Base-by-base conservation (phyloP, 2,329 filamentous ascomycete species). In the Ceratocystis eucalypticola region DNA sequence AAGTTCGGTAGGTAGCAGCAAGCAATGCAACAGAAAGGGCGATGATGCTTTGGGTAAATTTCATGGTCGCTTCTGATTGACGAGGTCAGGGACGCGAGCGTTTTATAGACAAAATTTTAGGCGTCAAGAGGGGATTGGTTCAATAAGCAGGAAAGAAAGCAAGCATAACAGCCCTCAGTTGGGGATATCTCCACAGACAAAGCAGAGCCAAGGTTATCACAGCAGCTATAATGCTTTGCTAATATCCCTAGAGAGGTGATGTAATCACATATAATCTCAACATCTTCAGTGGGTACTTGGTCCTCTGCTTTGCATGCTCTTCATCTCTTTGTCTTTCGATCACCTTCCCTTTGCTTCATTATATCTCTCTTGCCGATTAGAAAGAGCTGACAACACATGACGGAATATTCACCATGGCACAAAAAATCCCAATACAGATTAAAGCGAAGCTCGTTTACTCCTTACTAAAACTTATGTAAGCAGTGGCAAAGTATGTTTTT, bases 321-420 rank as follows among this genome's bases (percentile, higher is more conserved):
- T 62, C 22, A 22, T 44, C 20, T 25, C 5, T 25, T 7, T 46
- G 10, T 44, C 30, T 37, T 61, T 37, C 25, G 17, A n/a, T 37
- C 7, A 4, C 37, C 33, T 48, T 61, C 22, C 17, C 22, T 28
- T 22, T 45, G 20, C 41, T 45, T 45, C 22, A 5, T 45, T 62
- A 10, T 20, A 22, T 10, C n/a, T 22, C 44, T 48, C 22, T 62
- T 28, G 30, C n/a, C 4, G 62, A 67, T 67, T 67, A 65, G 61
- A 62, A 67, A 67, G 62, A 67, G 66, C 66, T 67, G 66, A 67
- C 66, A 65, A 62, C 48, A 53, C 7, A 53, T 53, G 7, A 53
- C 48, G 48, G 46, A n/a, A 53, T 0, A 8, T 3, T 20, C 12
- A 8, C n/a, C 48, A 53, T 10, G 48, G 12, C 6, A n/a, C n/a